A percentile compares a stretch with the other conserved stretches of the same genome.
phyloP scores from a whole-genome alignment of 1,284 basidiomycete species.

The Tylopilus orsonianus region DNA sequence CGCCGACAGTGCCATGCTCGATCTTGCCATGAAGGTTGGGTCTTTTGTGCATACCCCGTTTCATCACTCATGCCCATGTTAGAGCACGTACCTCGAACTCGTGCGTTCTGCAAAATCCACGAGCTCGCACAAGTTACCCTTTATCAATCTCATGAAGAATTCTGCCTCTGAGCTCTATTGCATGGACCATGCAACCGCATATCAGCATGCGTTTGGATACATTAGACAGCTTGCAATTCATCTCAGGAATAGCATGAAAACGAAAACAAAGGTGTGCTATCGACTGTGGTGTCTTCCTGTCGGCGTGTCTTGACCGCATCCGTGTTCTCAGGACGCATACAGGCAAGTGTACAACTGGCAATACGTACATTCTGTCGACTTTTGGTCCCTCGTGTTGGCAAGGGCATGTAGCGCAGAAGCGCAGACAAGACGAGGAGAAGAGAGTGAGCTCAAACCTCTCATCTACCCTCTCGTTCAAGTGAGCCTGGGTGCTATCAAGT shows the following conservation, averaged over 20 bases:
- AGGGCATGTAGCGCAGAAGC: conserved; percentile 69
- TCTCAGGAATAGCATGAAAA: conserved; percentile 88
- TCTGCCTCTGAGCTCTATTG: conserved; percentile 92
- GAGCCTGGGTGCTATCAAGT: conserved; percentile 89
- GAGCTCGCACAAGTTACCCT: conserved; percentile 84
- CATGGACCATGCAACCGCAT: conserved; percentile 71
- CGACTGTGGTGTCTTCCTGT: conserved; percentile 16
- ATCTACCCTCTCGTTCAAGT: conserved; percentile 97
- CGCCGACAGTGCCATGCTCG: conserved; percentile 80
- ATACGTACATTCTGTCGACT: conserved; percentile 94
- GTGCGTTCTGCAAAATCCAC: conserved; percentile 84
- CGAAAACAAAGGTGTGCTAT: conserved; percentile 70
- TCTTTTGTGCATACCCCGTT: conserved; percentile 4
- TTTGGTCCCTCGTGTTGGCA: conserved; percentile 92
- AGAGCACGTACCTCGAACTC: conserved; percentile 86
- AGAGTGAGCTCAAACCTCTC: conserved; percentile 82
- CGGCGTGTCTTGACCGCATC: conserved; percentile 17
- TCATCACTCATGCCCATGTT: conserved; percentile 4
- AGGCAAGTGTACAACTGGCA: conserved; percentile 99
- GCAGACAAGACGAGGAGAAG: conserved; percentile 51
- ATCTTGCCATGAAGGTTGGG: conserved; percentile 82
- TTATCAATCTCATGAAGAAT: conserved; percentile 98
- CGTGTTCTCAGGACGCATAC: conserved; percentile 70
- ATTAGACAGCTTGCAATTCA: conserved; percentile 96
- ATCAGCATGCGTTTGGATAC: conserved; percentile 96